Conservation (phyloP, 805 yeast genomes). For the Ascoidea rubescens region DNA sequence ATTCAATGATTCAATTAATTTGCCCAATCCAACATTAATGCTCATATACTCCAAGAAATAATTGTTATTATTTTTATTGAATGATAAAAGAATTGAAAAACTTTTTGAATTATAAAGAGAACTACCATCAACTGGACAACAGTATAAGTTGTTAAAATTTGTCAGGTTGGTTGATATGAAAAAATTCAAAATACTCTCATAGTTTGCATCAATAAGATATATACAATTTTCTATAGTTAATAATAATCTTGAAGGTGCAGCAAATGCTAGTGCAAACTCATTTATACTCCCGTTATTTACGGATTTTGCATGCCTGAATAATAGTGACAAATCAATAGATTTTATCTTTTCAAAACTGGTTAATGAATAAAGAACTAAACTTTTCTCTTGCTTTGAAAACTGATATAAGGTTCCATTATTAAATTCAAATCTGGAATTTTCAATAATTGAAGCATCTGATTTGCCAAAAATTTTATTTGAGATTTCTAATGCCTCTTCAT, state of each 20-base stretch:
- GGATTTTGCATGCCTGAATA: not conserved
- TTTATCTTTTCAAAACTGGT: not conserved
- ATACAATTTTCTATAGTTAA: not conserved
- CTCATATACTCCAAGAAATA: not conserved
- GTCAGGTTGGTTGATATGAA: not conserved
- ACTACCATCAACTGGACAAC: not conserved
- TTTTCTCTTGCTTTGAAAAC: not conserved
- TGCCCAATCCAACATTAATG: not conserved
- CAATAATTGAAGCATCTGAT: not conserved
- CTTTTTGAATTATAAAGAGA: not conserved
- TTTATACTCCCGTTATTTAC: not conserved
- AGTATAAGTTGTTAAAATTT: no score
- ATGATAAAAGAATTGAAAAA: not conserved
- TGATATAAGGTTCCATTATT: slow-evolving; percentile 4
- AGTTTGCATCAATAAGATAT: not conserved
- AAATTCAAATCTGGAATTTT: slow-evolving; percentile 1
- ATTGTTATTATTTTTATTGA: not conserved
- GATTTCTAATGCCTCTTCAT: slow-evolving; percentile 1
- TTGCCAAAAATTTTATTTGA: not conserved
- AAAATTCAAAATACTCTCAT: no score
- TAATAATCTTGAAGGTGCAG: not conserved
- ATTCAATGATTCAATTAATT: not conserved
- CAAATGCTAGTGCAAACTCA: not conserved
- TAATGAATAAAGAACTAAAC: slow-evolving; percentile 1
- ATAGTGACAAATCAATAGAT: not conserved